Base-by-base conservation (phyloP, 2,329 filamentous ascomycete genomes). In the Rutstroemia sp. region DNA sequence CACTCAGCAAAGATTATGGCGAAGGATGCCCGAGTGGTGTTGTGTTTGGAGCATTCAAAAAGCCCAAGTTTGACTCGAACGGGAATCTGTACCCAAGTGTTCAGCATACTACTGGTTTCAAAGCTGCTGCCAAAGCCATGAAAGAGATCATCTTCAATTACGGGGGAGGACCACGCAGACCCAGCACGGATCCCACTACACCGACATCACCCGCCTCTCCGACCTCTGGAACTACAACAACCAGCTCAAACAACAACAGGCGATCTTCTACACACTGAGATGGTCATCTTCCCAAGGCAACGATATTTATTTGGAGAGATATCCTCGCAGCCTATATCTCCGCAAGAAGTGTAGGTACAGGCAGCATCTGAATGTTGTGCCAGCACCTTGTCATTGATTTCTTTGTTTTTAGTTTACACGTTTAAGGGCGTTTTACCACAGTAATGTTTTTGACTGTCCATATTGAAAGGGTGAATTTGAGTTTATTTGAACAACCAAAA, bases 171-270 rank as follows among this genome's bases (percentile, higher is more conserved):
- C 5, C 30, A 19, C 48, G 51, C 44, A 40, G 12, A 48, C 51
- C 36, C 46, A 48, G 25, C n/a, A 53, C 56, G 0, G 52, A 49
- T 45, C 54, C 50, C 1, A 51, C 57, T 30, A 48, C 58, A 23
- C 19, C 49, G 9, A 51, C 19, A 12, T 17, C 49, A 21, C 44
- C 19, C 6, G n/a, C 36, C 23, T 58, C 49, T 48, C 55, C 50
- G 27, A 57, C 60, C 23, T 58, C 60, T 48, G 60, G 62, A 14
- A 70, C 80, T 14, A 78, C 78, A 2, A 79, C 81, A 1, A 78
- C 80, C 1, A 78, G 77, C 42, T 23, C 21, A 23, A 46, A 23
- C 10, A 25, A 21, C 21, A 21, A 12, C 7, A 46, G 19, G 19
- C 42, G 42, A 23, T 46, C 39, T 5, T 42, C 19, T 23, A 3